phyloP scores from a whole-genome alignment of 345 rosid genomes.

The Abelmoschus esculentus region DNA sequence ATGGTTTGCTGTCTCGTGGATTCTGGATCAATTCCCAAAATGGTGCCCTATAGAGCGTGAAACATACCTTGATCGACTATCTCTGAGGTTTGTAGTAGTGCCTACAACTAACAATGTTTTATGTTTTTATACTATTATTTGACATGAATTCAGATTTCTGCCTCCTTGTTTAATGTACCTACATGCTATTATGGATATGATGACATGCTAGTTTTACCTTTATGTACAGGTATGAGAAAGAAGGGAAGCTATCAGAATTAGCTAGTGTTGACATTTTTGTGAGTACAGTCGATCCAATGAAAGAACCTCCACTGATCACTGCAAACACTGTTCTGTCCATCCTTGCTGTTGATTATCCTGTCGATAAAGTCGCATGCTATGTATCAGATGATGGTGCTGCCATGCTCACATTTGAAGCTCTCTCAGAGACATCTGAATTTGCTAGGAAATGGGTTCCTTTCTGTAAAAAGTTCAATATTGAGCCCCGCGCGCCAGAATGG shows the following conservation, averaged over 20 bases:
- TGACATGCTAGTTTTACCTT: neutral
- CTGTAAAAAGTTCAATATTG: constrained; percentile 80
- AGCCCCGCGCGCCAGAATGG: constrained; percentile 99
- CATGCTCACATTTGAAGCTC: constrained; percentile 98
- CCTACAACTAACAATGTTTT: neutral
- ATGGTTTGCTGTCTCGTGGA: constrained; percentile 98
- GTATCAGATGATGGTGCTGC: constrained; percentile 99
- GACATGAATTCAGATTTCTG: neutral
- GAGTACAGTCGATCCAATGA: constrained; percentile 96
- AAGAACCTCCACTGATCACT: constrained; percentile 96
- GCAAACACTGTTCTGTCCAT: constrained; percentile 97
- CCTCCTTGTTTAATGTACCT: neutral
- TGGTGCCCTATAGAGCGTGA: constrained; percentile 88
- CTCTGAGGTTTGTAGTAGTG: constrained; percentile 54
- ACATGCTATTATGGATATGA: neutral
- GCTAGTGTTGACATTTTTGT: constrained; percentile 78
- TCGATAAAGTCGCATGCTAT: constrained; percentile 88
- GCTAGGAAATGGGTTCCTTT: constrained; percentile 99
- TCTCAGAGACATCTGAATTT: constrained; percentile 94
- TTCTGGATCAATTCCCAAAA: constrained; percentile 97
- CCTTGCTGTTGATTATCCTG: constrained; percentile 96
- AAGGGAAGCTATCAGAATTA: constrained; percentile 85
- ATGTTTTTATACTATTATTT: neutral
- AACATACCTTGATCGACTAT: constrained; percentile 91
- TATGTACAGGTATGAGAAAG: constrained; percentile 79